These are phyloP conservation scores for Scleroderma citrinum DNA, from an alignment of 768 basidiomycete species.

Conservation along the genomic window DNA sequence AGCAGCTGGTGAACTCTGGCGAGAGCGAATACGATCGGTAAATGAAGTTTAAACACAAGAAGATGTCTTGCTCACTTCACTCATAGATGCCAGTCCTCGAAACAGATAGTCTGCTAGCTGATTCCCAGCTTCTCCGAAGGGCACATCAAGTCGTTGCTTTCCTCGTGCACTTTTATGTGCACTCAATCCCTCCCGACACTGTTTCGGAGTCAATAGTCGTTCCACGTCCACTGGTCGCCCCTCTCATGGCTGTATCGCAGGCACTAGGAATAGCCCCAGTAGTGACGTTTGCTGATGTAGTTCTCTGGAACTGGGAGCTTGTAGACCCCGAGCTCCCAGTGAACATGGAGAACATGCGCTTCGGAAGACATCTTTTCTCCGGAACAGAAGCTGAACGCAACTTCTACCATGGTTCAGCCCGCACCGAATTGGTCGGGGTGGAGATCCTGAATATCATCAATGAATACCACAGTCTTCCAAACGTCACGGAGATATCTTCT, in stretches of 20 bases:
- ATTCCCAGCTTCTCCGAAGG: conserved; percentile 65
- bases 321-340: conserved; percentile 51
- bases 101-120: conserved; percentile 43
- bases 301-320: conserved; percentile 86
- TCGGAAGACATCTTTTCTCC: conserved; percentile 68
- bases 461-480: conserved; percentile 74
- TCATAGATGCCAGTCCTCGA: conserved; percentile 68
- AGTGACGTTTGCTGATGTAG: conserved; percentile 92
- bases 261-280: conserved; percentile 85
- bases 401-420: conserved; percentile 83
- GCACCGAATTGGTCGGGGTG: conserved; percentile 80
- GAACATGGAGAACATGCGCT: conserved; percentile 68
- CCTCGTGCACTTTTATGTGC: conserved; percentile 86
- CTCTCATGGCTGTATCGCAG: conserved; percentile 70
- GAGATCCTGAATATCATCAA: conserved; percentile 84
- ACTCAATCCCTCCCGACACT: conserved; percentile 54
- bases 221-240: conserved; percentile 71
- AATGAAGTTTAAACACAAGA: conserved; percentile 25
- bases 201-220: conserved; percentile 44
- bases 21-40: conserved; percentile 55
- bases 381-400: conserved; percentile 75
- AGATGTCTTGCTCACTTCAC: conserved; percentile 10
- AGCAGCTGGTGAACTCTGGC: conserved; percentile 60
- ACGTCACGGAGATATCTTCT: conserved; percentile 54
- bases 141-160: conserved; percentile 89